These are phyloP conservation scores for Trypanosomatidae sp. DNA, from an alignment of 208 protist species.

Conservation along the genomic window DNA sequence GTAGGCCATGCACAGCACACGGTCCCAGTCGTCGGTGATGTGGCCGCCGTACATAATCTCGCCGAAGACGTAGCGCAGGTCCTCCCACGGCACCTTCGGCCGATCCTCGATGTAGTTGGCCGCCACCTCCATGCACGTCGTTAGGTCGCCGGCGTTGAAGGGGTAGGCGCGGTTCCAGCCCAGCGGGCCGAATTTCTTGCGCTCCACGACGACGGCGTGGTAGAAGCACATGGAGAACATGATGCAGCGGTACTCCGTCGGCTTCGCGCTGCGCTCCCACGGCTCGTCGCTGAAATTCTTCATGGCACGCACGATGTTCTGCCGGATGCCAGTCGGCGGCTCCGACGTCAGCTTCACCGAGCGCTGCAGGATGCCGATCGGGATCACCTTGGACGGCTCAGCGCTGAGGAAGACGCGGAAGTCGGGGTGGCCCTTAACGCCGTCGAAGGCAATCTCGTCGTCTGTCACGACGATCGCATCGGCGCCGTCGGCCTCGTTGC, in stretches of 20 bases:
- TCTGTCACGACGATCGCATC: constrained; percentile 64
- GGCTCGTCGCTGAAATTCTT: constrained; percentile 95
- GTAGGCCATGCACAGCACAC: constrained; percentile 97
- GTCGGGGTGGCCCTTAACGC: constrained; percentile 90
- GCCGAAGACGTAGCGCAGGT: constrained; percentile 99
- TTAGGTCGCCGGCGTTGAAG: constrained; percentile 98
- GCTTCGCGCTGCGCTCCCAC: constrained; percentile 96
- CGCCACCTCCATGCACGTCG: constrained; percentile 96
- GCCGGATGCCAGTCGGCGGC: constrained; percentile 96
- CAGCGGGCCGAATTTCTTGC: constrained; percentile 98
- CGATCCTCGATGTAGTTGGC: constrained; percentile 98
- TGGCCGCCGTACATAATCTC: constrained; percentile 99
- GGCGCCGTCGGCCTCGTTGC: constrained; percentile 17
- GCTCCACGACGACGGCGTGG: constrained; percentile 97
- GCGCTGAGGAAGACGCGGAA: constrained; percentile 98
- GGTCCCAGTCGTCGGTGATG: constrained; percentile 99
- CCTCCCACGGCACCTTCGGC: constrained; percentile 97
- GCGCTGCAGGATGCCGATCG: constrained; percentile 97
- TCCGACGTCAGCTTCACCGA: constrained; percentile 99
- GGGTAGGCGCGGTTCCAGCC: constrained; percentile 98
- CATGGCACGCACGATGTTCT: constrained; percentile 97
- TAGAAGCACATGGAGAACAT: constrained; percentile 99
- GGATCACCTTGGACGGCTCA: constrained; percentile 95
- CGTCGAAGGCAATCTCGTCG: constrained; percentile 90
- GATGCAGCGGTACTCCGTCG: constrained; percentile 97